Evolutionary conservation across 257 asterid species (phyloP).

Genomic region (Solanum tacnaense): DNA sequence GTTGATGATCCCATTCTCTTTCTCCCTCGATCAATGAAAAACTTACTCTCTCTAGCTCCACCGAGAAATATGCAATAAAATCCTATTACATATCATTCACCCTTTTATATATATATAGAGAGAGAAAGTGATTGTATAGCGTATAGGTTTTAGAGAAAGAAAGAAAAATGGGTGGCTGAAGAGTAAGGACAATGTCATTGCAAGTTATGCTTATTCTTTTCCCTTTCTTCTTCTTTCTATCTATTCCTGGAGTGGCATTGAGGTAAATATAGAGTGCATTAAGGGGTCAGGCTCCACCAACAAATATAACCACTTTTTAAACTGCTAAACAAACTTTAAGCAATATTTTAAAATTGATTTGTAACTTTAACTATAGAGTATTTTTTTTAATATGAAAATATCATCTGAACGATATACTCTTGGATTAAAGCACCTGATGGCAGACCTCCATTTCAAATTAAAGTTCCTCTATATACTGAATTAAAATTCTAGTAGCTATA

Average conservation of each 20-base stretch:
- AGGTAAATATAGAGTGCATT: not conserved
- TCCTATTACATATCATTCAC: not conserved
- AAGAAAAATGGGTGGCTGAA: not conserved
- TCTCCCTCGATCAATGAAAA: not conserved
- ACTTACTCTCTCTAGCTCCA: not conserved
- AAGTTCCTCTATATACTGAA: not conserved
- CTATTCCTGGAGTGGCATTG: not conserved
- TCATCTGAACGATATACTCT: not conserved
- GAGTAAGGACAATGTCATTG: not conserved
- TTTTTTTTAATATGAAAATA: too few species aligned
- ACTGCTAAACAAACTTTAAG: not conserved
- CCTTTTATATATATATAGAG: not conserved
- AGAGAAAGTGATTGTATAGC: not conserved
- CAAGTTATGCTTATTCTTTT: not conserved
- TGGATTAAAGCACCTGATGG: not conserved
- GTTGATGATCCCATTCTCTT: constrained; percentile 37
- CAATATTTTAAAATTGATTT: not conserved
- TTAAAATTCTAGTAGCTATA: not conserved
- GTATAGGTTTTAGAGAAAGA: not conserved
- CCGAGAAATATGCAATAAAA: not conserved
- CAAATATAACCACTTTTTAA: not conserved
- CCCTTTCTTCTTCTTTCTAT: not conserved
- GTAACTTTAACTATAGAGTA: not conserved
- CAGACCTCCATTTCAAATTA: not conserved
- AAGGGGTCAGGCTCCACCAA: not conserved